Conservation (phyloP, 805 yeast species). For the Ogataea neopini region DNA sequence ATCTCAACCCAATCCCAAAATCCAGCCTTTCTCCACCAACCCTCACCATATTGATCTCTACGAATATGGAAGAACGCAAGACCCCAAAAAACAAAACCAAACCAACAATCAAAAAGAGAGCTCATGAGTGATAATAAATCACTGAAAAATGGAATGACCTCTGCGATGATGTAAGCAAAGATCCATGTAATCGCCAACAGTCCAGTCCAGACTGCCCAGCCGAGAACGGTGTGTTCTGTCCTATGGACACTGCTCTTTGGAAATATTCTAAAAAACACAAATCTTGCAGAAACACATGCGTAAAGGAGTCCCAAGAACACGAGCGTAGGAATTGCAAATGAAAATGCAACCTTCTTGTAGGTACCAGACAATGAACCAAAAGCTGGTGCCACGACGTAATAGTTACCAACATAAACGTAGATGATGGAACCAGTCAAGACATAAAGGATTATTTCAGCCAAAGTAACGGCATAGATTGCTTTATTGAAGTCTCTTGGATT, state of each 20-base stretch:
- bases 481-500: conserved; percentile 58
- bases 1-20: conserved; percentile 30
- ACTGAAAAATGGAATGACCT: conserved; percentile 64
- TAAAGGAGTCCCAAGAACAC: conserved; percentile 57
- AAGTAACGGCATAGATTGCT: conserved; percentile 53
- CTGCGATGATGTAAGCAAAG: conserved; percentile 57
- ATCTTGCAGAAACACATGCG: conserved; percentile 54
- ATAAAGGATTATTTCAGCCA: conserved; percentile 49
- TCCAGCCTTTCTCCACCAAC: conserved; percentile 25
- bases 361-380: conserved; percentile 51
- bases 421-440: conserved; percentile 57
- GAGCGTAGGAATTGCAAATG: conserved; percentile 63
- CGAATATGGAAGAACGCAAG: conserved; percentile 53
- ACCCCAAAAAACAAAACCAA: conserved; percentile 65
- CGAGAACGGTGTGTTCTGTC: conserved; percentile 46
- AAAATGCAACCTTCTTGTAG: conserved; percentile 55
- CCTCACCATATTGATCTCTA: conserved; percentile 32
- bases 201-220: conserved; percentile 55
- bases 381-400: conserved; percentile 58
- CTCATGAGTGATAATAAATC: conserved; percentile 59
- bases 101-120: conserved; percentile 65
- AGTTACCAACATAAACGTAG: conserved; percentile 58
- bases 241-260: conserved; percentile 43
- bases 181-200: conserved; percentile 49
- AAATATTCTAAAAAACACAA: conserved; percentile 50